These are phyloP conservation scores for Eutrema yunnanense DNA, from an alignment of 345 rosid genomes.

Conservation along the genomic window DNA sequence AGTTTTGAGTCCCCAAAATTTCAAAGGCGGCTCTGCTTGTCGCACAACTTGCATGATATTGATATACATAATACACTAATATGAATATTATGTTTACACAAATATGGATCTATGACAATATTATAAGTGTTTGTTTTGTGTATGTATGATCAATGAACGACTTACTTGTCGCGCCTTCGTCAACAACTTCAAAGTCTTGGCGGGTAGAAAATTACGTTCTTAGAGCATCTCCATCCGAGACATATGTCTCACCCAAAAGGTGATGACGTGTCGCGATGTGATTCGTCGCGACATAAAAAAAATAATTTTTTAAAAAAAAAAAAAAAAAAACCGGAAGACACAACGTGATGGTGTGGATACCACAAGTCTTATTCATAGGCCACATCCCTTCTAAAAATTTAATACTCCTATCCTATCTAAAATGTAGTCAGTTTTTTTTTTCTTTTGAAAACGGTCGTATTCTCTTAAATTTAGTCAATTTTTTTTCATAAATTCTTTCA, in stretches of 20 bases:
- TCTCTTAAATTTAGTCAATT: too few species aligned
- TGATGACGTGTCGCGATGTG: too few species aligned
- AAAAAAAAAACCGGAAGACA: too few species aligned
- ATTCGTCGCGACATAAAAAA: too few species aligned
- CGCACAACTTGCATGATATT: slow-evolving; percentile 36
- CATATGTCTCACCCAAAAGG: too few species aligned
- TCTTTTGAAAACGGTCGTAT: not conserved
- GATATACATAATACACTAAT: not conserved
- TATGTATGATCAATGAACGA: not conserved
- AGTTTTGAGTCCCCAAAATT: too few species aligned
- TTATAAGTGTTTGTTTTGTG: not conserved
- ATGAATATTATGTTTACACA: not conserved
- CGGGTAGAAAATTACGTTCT: not conserved
- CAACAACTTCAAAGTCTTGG: slow-evolving; percentile 29
- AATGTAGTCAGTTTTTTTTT: too few species aligned
- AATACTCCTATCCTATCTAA: not conserved
- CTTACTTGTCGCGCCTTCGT: slow-evolving; percentile 30
- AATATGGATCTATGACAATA: not conserved
- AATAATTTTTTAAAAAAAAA: too few species aligned
- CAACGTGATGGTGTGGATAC: too few species aligned
- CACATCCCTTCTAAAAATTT: not conserved
- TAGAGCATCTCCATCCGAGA: too few species aligned
- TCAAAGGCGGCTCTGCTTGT: not conserved
- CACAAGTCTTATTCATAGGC: too few species aligned
- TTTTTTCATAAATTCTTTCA: too few species aligned